Percentiles rank a stretch among this genome's conserved stretches.
These are phyloP conservation scores for Solanum ossicruentum DNA, from an alignment of 257 asterid species.

Conservation along the genomic window DNA sequence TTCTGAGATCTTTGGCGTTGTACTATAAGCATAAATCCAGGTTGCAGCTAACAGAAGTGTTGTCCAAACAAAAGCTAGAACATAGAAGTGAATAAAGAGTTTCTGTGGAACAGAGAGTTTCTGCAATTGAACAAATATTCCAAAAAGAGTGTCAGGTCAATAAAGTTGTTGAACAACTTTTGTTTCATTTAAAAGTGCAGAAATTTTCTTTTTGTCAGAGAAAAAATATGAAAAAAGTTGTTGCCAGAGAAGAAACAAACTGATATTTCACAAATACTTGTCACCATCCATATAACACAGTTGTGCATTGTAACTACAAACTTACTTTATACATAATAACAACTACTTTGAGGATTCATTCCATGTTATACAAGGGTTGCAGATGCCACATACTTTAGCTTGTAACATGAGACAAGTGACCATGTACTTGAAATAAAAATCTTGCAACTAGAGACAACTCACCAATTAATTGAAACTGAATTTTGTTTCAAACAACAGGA, in stretches of 20 bases:
- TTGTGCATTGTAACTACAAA: not conserved
- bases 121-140: conserved; percentile 26
- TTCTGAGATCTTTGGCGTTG: conserved; percentile 30
- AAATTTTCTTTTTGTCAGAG: not conserved
- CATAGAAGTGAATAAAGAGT: conserved; percentile 71
- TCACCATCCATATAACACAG: not conserved
- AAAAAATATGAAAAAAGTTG: not conserved
- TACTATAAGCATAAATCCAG: conserved; percentile 51
- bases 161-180: not conserved
- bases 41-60: conserved; percentile 52
- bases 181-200: not conserved
- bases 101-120: conserved; percentile 67
- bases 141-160: not conserved
- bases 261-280: not conserved
- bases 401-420: not conserved
- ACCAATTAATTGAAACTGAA: not conserved
- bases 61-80: conserved; percentile 58
- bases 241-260: not conserved
- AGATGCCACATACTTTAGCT: not conserved
- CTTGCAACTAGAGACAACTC: not conserved
- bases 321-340: not conserved
- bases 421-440: not conserved
- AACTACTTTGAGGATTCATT: not conserved
- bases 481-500: not conserved
- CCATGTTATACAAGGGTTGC: not conserved